Percentiles rank a stretch among this genome's conserved stretches.
phyloP scores from a whole-genome alignment of 257 asterid species.

The Solanum corneliomulleri region DNA sequence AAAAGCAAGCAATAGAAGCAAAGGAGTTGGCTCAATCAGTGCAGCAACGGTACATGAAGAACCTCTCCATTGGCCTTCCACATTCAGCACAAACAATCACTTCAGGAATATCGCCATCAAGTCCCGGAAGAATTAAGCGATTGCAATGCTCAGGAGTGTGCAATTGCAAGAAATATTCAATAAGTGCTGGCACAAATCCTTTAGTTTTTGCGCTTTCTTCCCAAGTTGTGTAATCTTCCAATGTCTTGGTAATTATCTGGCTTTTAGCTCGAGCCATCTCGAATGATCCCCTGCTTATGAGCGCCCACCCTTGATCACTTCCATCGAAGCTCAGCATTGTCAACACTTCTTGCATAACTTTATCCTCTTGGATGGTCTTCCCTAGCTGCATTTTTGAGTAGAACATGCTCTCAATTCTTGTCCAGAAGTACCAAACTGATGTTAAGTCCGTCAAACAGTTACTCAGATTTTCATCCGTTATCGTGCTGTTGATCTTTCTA shows the following conservation, averaged over 20 bases:
- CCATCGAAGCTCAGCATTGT: slow-evolving; percentile 51
- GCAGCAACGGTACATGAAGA: slow-evolving; percentile 76
- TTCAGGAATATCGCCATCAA: slow-evolving; percentile 62
- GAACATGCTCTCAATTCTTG: slow-evolving; percentile 71
- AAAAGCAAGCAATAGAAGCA: not conserved
- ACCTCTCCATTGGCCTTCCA: slow-evolving; percentile 65
- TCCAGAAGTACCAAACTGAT: slow-evolving; percentile 64
- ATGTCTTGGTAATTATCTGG: slow-evolving; percentile 19
- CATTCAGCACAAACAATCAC: slow-evolving; percentile 73
- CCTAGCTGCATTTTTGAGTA: slow-evolving; percentile 54
- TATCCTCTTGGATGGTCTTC: slow-evolving; percentile 28
- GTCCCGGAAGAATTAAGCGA: slow-evolving; percentile 55
- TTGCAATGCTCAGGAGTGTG: slow-evolving; percentile 62
- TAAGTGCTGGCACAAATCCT: slow-evolving; percentile 49
- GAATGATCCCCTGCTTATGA: slow-evolving; percentile 43
- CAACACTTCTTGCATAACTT: slow-evolving; percentile 42
- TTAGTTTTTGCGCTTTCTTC: slow-evolving; percentile 16
- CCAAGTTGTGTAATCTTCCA: slow-evolving; percentile 39
- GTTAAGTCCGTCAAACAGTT: slow-evolving; percentile 37
- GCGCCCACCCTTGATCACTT: slow-evolving; percentile 70
- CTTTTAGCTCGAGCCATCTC: slow-evolving; percentile 57
- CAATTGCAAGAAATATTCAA: slow-evolving; percentile 23
- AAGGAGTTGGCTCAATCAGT: slow-evolving; percentile 24
- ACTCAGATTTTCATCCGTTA: slow-evolving; percentile 22
- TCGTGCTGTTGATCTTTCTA: slow-evolving; percentile 11